A percentile compares a stretch with the other conserved stretches of the same genome.
Conservation (phyloP, 2,329 filamentous ascomycete species). For the Aureobasidium sp. region DNA sequence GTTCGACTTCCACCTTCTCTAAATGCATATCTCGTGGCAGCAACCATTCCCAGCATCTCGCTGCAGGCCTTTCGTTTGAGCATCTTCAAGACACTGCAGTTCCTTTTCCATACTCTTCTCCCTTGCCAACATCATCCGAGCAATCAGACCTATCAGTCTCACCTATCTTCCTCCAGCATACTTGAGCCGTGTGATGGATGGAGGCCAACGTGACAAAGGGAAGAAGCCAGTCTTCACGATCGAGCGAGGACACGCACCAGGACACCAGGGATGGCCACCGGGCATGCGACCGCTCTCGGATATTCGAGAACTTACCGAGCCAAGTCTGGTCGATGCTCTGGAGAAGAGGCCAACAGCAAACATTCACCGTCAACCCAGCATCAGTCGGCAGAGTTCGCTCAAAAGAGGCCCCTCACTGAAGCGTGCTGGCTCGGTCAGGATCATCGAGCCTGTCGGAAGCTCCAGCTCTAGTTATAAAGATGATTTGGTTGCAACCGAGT, state of each 20-base stretch:
- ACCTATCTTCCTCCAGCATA: background rate
- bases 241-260: background rate
- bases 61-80: background rate
- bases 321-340: slow-evolving; percentile 33
- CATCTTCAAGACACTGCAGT: background rate
- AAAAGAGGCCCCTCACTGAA: slow-evolving; percentile 20
- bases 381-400: slow-evolving; percentile 17
- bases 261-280: slow-evolving; percentile 18
- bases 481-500: slow-evolving; percentile 20
- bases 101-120: background rate
- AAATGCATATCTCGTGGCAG: background rate
- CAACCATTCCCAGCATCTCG: background rate
- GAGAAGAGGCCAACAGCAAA: slow-evolving; percentile 1
- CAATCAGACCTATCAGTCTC: too few relatives aligned
- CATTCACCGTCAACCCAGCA: slow-evolving; percentile 13
- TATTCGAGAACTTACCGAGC: slow-evolving; percentile 43
- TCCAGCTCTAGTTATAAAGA: slow-evolving; percentile 15
- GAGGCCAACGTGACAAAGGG: background rate
- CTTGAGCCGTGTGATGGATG: background rate
- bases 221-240: slow-evolving; percentile 11
- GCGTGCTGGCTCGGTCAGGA: slow-evolving; percentile 20
- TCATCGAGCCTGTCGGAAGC: slow-evolving; percentile 18
- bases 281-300: slow-evolving; percentile 39
- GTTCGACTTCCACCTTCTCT: background rate
- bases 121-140: background rate